Conservation (phyloP, 1,139 yeast species). For the Taphrina flavorubra region DNA sequence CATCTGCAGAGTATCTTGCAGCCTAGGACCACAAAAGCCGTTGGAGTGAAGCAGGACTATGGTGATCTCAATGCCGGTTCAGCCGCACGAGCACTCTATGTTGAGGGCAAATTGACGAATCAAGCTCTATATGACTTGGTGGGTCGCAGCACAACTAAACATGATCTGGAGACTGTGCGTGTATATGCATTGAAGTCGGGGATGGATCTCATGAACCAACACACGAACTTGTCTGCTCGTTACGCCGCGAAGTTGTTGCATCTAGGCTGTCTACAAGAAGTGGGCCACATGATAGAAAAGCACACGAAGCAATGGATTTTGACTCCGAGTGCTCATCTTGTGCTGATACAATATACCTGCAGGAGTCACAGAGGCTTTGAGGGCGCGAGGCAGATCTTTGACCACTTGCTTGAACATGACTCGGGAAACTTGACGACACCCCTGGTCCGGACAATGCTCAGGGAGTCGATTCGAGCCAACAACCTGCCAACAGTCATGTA, state of each 20-base stretch:
- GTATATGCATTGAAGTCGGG: slow-evolving; percentile 23
- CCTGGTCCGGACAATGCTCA: slow-evolving; percentile 27
- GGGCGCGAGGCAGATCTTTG: slow-evolving; percentile 6
- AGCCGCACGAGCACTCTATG: slow-evolving; percentile 22
- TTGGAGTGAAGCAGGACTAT: not conserved
- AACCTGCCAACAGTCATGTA: not conserved
- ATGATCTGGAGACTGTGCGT: slow-evolving; percentile 10
- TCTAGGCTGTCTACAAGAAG: slow-evolving; percentile 21
- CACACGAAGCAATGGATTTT: slow-evolving; percentile 23
- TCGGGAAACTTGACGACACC: slow-evolving; percentile 13
- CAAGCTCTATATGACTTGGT: slow-evolving; percentile 5
- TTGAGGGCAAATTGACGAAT: slow-evolving; percentile 20
- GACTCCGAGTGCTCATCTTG: slow-evolving; percentile 18
- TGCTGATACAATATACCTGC: slow-evolving; percentile 17
- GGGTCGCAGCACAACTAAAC: slow-evolving; percentile 5
- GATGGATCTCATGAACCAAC: slow-evolving; percentile 9
- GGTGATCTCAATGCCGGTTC: not conserved
- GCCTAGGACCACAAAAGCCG: not conserved
- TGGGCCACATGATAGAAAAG: slow-evolving; percentile 13
- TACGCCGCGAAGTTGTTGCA: slow-evolving; percentile 22
- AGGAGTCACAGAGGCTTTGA: slow-evolving; percentile 6
- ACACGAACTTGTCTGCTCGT: slow-evolving; percentile 15
- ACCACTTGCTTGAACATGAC: slow-evolving; percentile 8
- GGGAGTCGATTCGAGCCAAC: slow-evolving; percentile 21
- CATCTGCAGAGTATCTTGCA: slow-evolving; percentile 23